A percentile compares a stretch with the other conserved stretches of the same genome.
These are phyloP conservation scores for Citrus inodora DNA, from an alignment of 345 rosid genomes.

Conservation along the genomic window DNA sequence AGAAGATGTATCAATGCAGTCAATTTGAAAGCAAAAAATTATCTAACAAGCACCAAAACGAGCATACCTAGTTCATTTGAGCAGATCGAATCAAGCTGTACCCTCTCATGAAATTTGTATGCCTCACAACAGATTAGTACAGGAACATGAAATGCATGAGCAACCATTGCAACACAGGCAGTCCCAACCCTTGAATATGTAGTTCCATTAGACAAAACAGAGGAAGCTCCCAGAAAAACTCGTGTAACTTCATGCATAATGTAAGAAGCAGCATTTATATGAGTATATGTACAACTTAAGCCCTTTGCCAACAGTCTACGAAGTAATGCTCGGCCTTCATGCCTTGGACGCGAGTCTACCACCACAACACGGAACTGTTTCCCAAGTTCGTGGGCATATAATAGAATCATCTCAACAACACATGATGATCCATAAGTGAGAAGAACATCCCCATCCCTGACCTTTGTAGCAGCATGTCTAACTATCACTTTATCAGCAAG, in stretches of 20 bases:
- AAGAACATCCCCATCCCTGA: slow-evolving; percentile 80
- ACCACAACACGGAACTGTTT: slow-evolving; percentile 63
- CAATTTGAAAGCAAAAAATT: not conserved
- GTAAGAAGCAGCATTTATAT: slow-evolving; percentile 70
- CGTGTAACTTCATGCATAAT: slow-evolving; percentile 68
- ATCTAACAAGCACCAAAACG: not conserved
- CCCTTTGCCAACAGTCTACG: slow-evolving; percentile 62
- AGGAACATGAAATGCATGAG: slow-evolving; percentile 61
- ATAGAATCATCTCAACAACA: slow-evolving; percentile 76
- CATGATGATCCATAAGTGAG: slow-evolving; percentile 70
- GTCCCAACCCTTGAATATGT: slow-evolving; percentile 75
- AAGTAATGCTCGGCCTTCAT: slow-evolving; percentile 64
- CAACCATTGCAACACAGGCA: slow-evolving; percentile 77
- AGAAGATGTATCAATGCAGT: not conserved
- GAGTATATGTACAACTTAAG: slow-evolving; percentile 66
- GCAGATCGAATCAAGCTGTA: slow-evolving; percentile 79
- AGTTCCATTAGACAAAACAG: slow-evolving; percentile 76
- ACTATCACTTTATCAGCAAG: slow-evolving; percentile 68
- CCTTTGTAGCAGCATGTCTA: slow-evolving; percentile 58
- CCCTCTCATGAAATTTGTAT: slow-evolving; percentile 84
- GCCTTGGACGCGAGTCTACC: slow-evolving; percentile 67
- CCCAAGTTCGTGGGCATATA: slow-evolving; percentile 68
- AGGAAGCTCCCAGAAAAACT: slow-evolving; percentile 71
- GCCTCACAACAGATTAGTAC: slow-evolving; percentile 82
- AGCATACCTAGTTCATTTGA: slow-evolving; percentile 69